Evolutionary conservation across 805 yeast genomes (phyloP).

Genomic region (Blastobotrys peoriensis): DNA sequence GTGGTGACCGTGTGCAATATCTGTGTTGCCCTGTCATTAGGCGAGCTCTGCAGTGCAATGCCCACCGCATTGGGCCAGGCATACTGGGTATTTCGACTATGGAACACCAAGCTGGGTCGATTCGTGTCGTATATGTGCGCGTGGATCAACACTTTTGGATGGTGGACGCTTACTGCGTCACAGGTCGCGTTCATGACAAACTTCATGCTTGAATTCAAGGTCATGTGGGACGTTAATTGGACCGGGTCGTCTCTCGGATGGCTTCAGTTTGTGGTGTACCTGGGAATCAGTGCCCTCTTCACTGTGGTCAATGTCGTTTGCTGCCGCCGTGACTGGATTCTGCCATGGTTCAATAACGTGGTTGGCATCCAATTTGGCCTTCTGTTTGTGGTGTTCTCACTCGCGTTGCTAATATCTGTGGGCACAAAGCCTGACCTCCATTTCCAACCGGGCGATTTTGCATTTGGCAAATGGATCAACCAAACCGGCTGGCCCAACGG

Average conservation of each 20-base stretch:
- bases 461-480: constrained; percentile 15
- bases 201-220: constrained; percentile 12
- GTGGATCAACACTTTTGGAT: constrained; percentile 18
- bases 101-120: constrained; percentile 11
- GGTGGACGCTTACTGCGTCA: constrained; percentile 16
- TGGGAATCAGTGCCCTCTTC: constrained; percentile 10
- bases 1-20: constrained; percentile 58
- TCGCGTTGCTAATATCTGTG: constrained; percentile 12
- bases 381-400: constrained; percentile 11
- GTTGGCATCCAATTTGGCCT: constrained; percentile 9
- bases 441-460: constrained; percentile 15
- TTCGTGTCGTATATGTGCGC: constrained; percentile 15
- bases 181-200: constrained; percentile 13
- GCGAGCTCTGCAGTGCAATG: constrained; percentile 45
- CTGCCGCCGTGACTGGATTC: constrained; percentile 11
- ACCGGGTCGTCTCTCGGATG: constrained; percentile 11
- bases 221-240: constrained; percentile 13
- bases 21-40: constrained; percentile 61
- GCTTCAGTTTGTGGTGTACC: constrained; percentile 12
- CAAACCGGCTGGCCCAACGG: constrained; percentile 64
- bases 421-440: constrained; percentile 10
- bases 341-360: constrained; percentile 13
- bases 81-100: constrained; percentile 14
- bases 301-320: constrained; percentile 12
- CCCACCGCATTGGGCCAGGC: constrained; percentile 19